phyloP scores from a whole-genome alignment of 495 filamentous ascomycete genomes.

The Apodospora peruviana region DNA sequence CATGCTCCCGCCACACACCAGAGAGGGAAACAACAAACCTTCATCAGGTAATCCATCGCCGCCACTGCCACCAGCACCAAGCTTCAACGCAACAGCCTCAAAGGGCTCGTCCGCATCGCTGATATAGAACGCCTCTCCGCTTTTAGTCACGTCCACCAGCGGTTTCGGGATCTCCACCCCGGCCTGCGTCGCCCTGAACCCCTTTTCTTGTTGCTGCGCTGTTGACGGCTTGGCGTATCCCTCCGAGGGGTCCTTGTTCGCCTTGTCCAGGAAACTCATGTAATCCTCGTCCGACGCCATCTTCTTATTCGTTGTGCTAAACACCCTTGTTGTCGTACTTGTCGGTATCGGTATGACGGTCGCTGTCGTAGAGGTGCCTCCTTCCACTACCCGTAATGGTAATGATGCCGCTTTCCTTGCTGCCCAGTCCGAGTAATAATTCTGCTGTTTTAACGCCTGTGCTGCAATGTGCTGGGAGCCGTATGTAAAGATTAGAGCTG shows the following conservation, averaged over 20 bases:
- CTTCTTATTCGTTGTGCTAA: constrained; percentile 6
- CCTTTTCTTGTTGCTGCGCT: neutral
- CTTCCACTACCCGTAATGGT: neutral
- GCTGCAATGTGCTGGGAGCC: too few relatives aligned
- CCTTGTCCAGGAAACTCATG: constrained; percentile 75
- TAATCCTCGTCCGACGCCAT: constrained; percentile 82
- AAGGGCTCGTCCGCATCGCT: constrained; percentile 85
- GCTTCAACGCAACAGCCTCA: constrained; percentile 63
- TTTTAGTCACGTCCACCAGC: constrained; percentile 43
- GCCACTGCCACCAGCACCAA: constrained; percentile 48
- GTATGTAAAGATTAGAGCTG: too few relatives aligned
- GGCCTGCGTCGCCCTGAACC: constrained; percentile 47
- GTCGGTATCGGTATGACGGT: too few relatives aligned
- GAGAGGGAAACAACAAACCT: constrained; percentile 37
- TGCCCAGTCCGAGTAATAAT: too few relatives aligned
- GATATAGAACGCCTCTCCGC: constrained; percentile 55
- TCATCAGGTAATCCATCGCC: constrained; percentile 50
- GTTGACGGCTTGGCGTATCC: constrained; percentile 23
- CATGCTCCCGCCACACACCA: neutral
- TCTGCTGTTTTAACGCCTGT: too few relatives aligned
- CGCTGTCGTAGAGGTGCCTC: neutral
- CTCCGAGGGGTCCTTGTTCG: constrained; percentile 61
- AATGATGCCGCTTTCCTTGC: neutral
- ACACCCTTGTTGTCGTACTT: neutral
- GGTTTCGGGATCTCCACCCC: constrained; percentile 49